Base-by-base conservation (phyloP, 495 filamentous ascomycete genomes). In the Talaromyces proteolyticus region DNA sequence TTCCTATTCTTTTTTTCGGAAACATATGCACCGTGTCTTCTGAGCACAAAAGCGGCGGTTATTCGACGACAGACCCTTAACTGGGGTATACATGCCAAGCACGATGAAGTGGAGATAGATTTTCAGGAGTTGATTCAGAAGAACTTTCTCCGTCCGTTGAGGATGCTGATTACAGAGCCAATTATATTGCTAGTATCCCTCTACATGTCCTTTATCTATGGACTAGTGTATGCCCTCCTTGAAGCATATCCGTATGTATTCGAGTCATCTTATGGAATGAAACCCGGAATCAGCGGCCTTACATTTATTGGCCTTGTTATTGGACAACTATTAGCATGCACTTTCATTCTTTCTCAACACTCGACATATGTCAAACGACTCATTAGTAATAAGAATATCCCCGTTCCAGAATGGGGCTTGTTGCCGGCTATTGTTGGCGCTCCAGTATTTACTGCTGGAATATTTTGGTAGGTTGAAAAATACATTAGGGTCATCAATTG, bases 371-470 rank as follows among this genome's bases (percentile, higher is more conserved):
- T 65, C 56, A 72, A 76, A 45, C 89, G 88, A 65, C 75, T 88
- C 4, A 74, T 73, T 3, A 83, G 84, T 45, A 93, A 93, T 64
- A 75, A 83, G 58, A 80, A 77, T 52, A 60, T 90, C 1, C 85
- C 87, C 0, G 68, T 91, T 36, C 90, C 89, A 0, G 90, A 95
- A 70, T 93, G 89, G 86, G 85, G 89, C 58, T 73, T 94, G 11
- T 87, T 87, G 0, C 81, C 84, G 3, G 82, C 86, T 49, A 88
- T 95, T 42, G 67, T 81, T 18, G 90, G 89, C 12, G 87, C 85
- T 49, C 67, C 83, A 4, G 65, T 81, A n/a, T 93, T 95, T 59
- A 67, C 88, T 2, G 70, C 51, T 3, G 88, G 89, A 6, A 74
- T 94, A 10, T 91, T 94, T 69, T 92, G 88, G 88, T 91, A 18